Conservation (phyloP, 495 filamentous ascomycete genomes). For the Bryoglossum gracile region DNA sequence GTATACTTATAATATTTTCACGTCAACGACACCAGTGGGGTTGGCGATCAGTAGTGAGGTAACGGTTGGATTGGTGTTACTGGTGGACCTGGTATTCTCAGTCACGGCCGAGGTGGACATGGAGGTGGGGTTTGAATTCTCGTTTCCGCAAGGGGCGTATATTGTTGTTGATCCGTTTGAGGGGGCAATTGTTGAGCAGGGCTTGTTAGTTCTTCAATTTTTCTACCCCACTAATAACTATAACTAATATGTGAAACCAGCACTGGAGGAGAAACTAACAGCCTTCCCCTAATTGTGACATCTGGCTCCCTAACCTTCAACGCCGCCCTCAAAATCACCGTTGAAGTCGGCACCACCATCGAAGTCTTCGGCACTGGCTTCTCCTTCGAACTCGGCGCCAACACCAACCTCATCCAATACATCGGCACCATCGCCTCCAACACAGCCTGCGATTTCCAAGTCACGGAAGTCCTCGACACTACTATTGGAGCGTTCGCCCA, state of each 20-base stretch:
- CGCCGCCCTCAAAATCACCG: slow-evolving; percentile 27
- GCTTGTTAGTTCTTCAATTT: slow-evolving; percentile 25
- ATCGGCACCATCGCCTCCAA: slow-evolving; percentile 30
- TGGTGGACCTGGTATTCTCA: slow-evolving; percentile 33
- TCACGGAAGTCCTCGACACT: slow-evolving; percentile 31
- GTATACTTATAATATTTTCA: slow-evolving; percentile 4
- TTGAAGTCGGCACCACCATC: slow-evolving; percentile 28
- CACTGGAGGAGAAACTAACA: slow-evolving; percentile 23
- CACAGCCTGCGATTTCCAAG: slow-evolving; percentile 21
- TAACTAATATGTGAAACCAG: slow-evolving; percentile 5
- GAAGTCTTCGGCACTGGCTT: slow-evolving; percentile 32
- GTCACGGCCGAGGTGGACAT: slow-evolving; percentile 33
- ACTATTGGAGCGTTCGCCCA: slow-evolving; percentile 33
- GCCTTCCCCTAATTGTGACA: slow-evolving; percentile 26
- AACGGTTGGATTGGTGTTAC: slow-evolving; percentile 29
- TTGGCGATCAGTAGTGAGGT: slow-evolving; percentile 4
- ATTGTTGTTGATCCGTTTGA: slow-evolving; percentile 32
- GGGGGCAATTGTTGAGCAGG: slow-evolving; percentile 30
- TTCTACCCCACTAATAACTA: not conserved
- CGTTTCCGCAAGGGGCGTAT: slow-evolving; percentile 30
- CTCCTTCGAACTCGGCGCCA: slow-evolving; percentile 34
- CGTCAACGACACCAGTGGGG: slow-evolving; percentile 1
- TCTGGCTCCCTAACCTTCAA: slow-evolving; percentile 28
- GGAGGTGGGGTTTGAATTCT: slow-evolving; percentile 33
- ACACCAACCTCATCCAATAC: slow-evolving; percentile 36